Conservation (phyloP, 495 filamentous ascomycete genomes). For the Haplographium delicatum region DNA sequence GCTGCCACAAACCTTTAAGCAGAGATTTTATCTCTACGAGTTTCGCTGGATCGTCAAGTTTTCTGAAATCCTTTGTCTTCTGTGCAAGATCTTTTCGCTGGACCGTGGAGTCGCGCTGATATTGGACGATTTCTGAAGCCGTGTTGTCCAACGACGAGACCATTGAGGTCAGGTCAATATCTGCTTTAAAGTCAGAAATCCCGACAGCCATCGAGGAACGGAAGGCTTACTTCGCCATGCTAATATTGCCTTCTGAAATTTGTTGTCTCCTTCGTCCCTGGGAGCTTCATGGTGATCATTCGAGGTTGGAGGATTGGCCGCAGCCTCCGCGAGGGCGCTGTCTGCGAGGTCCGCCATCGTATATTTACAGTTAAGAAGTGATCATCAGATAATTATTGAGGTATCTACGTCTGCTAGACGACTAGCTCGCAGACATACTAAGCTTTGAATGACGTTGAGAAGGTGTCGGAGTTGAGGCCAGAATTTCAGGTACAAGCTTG, state of each 20-base stretch:
- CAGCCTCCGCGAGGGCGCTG: conserved; percentile 10
- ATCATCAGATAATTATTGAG: conserved; percentile 8
- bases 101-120: conserved; percentile 86
- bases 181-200: too few relatives aligned
- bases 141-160: conserved; percentile 85
- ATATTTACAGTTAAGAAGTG: not conserved
- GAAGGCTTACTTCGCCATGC: conserved; percentile 83
- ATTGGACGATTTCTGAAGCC: conserved; percentile 85
- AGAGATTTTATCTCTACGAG: conserved; percentile 81
- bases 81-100: conserved; percentile 96
- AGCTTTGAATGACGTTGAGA: too few relatives aligned
- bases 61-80: conserved; percentile 97
- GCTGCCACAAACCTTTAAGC: conserved; percentile 60
- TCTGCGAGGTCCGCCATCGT: conserved; percentile 25
- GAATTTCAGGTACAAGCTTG: not conserved
- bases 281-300: conserved; percentile 5
- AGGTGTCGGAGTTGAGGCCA: not conserved
- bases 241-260: conserved; percentile 91
- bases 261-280: conserved; percentile 60
- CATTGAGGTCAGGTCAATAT: conserved; percentile 81
- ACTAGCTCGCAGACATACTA: not conserved
- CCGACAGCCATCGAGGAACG: too few relatives aligned
- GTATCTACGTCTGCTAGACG: conserved; percentile 1
- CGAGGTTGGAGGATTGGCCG: not conserved
- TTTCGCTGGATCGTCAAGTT: conserved; percentile 87